Evolutionary conservation across 352 stramenopile genomes (phyloP), one percentile per base, ranked within the genome.

Genomic region (Phytophthora quininea): DNA sequence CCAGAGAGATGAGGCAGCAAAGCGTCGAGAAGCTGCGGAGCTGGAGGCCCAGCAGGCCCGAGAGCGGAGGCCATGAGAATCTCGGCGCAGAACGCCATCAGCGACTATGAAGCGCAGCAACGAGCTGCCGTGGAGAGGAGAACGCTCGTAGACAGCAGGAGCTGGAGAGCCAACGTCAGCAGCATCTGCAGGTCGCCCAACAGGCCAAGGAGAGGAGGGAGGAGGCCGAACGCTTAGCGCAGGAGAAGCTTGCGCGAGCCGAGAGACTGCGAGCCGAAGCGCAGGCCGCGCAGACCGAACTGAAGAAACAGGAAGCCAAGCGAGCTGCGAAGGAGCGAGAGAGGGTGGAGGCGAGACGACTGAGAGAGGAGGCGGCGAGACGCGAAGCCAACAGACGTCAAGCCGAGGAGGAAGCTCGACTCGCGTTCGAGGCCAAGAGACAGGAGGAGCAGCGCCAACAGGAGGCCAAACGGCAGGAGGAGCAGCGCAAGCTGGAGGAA

Each of bases 51-150:
- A 66, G 32, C 77, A 91, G 11, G 85, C 87, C 1, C 82, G 85
- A 19, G 87, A 92, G 84, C 84, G 1, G 84, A 95, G 29, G 74
- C 82, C 4, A 84, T 88, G 65, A 68, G 79, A 3, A 57, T 79
- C 11, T 89, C 81, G n/a, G 85, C 85, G 12, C 68, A 88, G 64
- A 77, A 60, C 24, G 86, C 83, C 8, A 80, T 93, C 50, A 69
- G 64, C 27, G 82, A 93, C 48, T 91, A 82, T 31, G 85, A 93
- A 45, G 67, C 61, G 15, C 82, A 93, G 67, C 85, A 91, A 59
- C 74, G 77, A 27, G 70, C 77, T n/a, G 71, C 75, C 3, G 60
- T 77, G 30, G 85, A 93, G 65, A 77, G 81, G 85, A 91, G 45
- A 86, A 88, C 37, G 63, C 64, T n/a, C 77, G 83, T 31, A 80